Base-by-base conservation (phyloP, 805 yeast genomes). In the Metschnikowia lunata region DNA sequence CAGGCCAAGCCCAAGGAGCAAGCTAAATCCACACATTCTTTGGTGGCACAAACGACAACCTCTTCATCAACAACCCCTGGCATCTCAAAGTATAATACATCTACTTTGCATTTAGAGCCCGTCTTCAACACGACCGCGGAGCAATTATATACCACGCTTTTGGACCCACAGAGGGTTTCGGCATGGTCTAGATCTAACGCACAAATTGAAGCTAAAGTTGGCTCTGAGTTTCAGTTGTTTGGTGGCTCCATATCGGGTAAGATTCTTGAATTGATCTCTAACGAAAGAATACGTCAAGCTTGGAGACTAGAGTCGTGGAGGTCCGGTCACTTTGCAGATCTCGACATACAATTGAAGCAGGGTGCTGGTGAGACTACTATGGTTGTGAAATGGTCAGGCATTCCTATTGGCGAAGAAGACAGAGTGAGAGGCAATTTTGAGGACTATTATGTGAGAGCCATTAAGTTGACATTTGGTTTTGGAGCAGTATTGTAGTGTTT, bases 351-450 rank as follows among this genome's bases (percentile, higher is more conserved):
- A 32, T 78, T 93, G 52, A 79, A 79, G 45, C 88, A 88, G 60
- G 93, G 91, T 27, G 76, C 79, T n/a, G 78, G 85, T 36, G 97
- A 89, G 56, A 93, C 99, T 3, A 80, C 76, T 46, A 72, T 90
- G 69, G 80, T 80, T 47, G 88, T 89, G 14, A 71, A 75, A 36
- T 88, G 91, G 79, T 72, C 79, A 13, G 97, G 97, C 12, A 84
- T 93, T 39, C 99, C 99, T 13, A 74, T 91, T 33, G 99, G 98
- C 11, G 95, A 93, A 62, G 98, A 93, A 60, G 93, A 95, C 57
- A 67, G 84, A 56, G 96, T 87, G 33, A 79, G 82, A 58, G 78
- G 74, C 34, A 93, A 91, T 64, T 91, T 93, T 60, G 88, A 88
- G 57, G 88, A 87, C 49, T 87, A 89, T 66, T 93, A 93, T 62